Evolutionary conservation across 2,329 filamentous ascomycete genomes (phyloP).

Genomic region (Aspergillaceae sp.): DNA sequence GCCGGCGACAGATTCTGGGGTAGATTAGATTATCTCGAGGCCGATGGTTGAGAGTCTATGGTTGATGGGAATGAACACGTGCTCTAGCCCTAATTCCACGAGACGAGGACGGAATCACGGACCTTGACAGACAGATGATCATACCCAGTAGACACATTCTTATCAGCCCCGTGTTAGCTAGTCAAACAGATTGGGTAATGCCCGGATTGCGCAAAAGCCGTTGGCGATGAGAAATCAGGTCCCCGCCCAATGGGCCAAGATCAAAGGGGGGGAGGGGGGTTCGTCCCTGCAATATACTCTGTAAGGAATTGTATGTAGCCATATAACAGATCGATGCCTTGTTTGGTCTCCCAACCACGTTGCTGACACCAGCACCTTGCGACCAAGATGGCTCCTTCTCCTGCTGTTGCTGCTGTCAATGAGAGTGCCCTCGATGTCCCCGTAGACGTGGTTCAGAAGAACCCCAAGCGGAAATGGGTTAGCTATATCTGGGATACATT

Average conservation of each 20-base stretch:
- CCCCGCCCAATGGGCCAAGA: no score
- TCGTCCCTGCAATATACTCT: no score
- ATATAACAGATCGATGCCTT: background rate
- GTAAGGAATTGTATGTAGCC: background rate
- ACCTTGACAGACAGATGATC: background rate
- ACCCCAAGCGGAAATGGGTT: constrained; percentile 36
- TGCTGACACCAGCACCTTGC: no score
- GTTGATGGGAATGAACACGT: background rate
- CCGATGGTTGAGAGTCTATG: background rate
- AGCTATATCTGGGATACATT: constrained; percentile 47
- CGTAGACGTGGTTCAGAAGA: constrained; percentile 12
- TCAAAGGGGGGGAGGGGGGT: no score
- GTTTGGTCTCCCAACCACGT: background rate
- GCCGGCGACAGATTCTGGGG: background rate
- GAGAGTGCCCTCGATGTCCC: constrained; percentile 8
- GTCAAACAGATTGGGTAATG: background rate
- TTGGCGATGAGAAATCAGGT: background rate
- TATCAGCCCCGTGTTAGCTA: background rate
- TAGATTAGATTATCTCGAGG: background rate
- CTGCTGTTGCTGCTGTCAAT: constrained; percentile 1
- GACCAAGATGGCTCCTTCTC: constrained; percentile 12
- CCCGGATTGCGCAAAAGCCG: background rate
- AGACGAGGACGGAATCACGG: background rate
- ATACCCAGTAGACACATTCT: background rate
- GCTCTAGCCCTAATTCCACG: background rate